Base-by-base conservation (phyloP, 352 stramenopile species). In the Thalassiosira livingstoniorum region DNA sequence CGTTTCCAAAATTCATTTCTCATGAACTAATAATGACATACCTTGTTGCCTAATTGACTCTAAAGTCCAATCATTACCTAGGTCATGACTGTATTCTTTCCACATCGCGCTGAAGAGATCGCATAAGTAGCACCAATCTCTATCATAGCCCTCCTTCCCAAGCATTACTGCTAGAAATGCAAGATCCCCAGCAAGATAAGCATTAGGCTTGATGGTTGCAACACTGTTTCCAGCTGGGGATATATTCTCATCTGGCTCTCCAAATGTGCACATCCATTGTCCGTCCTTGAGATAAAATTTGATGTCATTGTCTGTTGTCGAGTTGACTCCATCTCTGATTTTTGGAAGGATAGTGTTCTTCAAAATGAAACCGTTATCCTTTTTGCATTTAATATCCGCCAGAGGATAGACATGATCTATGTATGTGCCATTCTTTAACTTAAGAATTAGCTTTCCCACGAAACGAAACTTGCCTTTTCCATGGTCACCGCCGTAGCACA, bases 401-500 rank as follows among this genome's bases (percentile, higher is more conserved):
- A 77, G 18, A 21, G 55, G 68, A 4, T 69, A 67, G 10, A 77
- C 27, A 27, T 23, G 23, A 13, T 69, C 43, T 18, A 53, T 23
- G 3, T 65, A 39, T 25, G 21, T 34, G 1, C 34, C 25, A n/a
- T 43, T 25, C 31, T 60, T 69, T 21, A 77, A 27, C 61, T 45
- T 35, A 5, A 77, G 4, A 5, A 69, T 57, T n/a, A 77, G 31
- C 15, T 77, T 77, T 25, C 27, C 21, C 29, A 13, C 45, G 35
- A 77, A 77, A 7, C 68, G 18, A 47, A 77, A 69, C 34, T 77
- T 77, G 5, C 29, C 54, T 32, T 69, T 77, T 1, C 68, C 68
- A 25, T 77, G 68, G 51, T 77, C 68, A 39, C 39, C 68, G 39
- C 55, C 43, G 53, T 77, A 67, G n/a, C 42, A 34, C 35, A 32